A percentile compares a stretch with the other conserved stretches of the same genome.
Evolutionary conservation across 495 filamentous ascomycete species (phyloP).

Genomic region (Xylaria cubensis): DNA sequence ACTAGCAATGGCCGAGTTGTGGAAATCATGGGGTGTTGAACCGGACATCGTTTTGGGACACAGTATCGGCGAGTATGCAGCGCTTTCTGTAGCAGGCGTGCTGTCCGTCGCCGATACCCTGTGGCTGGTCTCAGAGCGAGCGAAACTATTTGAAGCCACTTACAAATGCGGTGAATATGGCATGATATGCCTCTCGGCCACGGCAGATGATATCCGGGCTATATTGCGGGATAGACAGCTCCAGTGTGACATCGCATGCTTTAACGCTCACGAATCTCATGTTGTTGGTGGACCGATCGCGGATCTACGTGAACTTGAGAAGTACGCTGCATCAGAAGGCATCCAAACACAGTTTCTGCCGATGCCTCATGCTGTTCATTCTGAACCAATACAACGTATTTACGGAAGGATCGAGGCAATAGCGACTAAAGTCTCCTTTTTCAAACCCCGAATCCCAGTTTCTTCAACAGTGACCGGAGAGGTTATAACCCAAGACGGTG

Average conservation of each 20-base stretch:
- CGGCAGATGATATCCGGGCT: slow-evolving; percentile 18
- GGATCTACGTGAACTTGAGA: slow-evolving; percentile 57
- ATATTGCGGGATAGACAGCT: slow-evolving; percentile 21
- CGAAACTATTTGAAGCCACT: slow-evolving; percentile 58
- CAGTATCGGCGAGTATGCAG: slow-evolving; percentile 59
- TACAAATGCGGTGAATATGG: neutral
- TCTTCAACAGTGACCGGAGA: slow-evolving; percentile 65
- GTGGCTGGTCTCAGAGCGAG: slow-evolving; percentile 70
- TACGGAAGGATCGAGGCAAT: slow-evolving; percentile 58
- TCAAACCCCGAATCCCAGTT: slow-evolving; percentile 59
- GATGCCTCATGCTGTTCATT: slow-evolving; percentile 69
- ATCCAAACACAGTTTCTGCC: slow-evolving; percentile 59
- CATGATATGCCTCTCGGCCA: slow-evolving; percentile 42
- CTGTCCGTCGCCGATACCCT: slow-evolving; percentile 70
- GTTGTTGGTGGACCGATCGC: slow-evolving; percentile 54
- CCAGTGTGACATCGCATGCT: slow-evolving; percentile 61
- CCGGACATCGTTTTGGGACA: slow-evolving; percentile 51
- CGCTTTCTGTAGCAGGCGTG: slow-evolving; percentile 64
- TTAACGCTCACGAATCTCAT: slow-evolving; percentile 55
- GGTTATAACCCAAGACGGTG: slow-evolving; percentile 45
- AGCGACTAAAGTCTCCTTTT: slow-evolving; percentile 59
- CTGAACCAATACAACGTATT: slow-evolving; percentile 67
- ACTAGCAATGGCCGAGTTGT: slow-evolving; percentile 6
- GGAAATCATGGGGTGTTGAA: slow-evolving; percentile 4
- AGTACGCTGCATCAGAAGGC: slow-evolving; percentile 53